Conservation (phyloP, 2,329 filamentous ascomycete species). For the Exophiala xenobiotica region DNA sequence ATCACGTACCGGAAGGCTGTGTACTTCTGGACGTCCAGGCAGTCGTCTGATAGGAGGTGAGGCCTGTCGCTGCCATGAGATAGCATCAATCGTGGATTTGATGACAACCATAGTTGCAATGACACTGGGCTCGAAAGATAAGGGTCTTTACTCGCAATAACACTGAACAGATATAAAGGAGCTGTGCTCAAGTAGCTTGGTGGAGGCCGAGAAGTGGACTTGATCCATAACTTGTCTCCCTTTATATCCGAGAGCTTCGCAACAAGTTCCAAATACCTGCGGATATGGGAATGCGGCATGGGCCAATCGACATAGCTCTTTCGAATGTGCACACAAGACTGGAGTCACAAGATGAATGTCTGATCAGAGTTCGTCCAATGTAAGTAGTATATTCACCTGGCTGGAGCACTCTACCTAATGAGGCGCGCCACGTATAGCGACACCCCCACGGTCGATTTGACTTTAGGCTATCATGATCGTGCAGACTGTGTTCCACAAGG, state of each 20-base stretch:
- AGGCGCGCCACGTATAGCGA: neutral
- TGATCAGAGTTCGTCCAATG: neutral
- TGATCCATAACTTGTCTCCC: neutral
- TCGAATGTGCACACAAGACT: neutral
- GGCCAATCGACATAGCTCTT: neutral
- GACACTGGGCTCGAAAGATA: neutral
- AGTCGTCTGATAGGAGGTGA: neutral
- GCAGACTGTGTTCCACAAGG: constrained; percentile 9
- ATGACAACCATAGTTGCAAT: neutral
- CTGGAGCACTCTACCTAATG: neutral
- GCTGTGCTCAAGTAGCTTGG: no score
- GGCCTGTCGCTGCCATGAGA: neutral
- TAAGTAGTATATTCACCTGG: neutral
- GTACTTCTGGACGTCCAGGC: neutral
- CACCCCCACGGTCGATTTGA: neutral
- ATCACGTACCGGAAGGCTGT: neutral
- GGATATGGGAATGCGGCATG: neutral
- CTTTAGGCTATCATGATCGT: neutral
- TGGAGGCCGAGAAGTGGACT: neutral
- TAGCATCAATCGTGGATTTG: neutral
- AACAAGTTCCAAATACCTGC: neutral
- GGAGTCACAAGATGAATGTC: neutral
- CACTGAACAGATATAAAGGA: no score
- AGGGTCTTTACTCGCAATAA: no score
- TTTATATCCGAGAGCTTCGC: neutral